Conservation (phyloP, 2,329 filamentous ascomycete genomes). For the Cercospora berteroae region DNA sequence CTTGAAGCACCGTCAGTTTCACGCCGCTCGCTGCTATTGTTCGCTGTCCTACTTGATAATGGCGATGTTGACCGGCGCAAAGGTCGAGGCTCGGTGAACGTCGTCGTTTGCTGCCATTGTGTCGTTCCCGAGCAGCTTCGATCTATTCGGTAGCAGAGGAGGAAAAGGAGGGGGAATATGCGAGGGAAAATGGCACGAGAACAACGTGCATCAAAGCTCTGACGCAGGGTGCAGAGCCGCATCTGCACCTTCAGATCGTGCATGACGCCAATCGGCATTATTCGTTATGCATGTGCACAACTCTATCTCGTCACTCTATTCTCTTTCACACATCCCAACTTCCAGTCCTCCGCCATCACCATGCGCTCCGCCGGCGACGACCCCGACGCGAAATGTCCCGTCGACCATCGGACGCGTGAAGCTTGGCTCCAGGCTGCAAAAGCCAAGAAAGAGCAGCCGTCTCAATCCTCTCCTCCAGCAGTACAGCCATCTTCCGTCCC, state of each 20-base stretch:
- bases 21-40: conserved; percentile 23
- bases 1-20: conserved; percentile 38
- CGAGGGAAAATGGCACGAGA: not conserved
- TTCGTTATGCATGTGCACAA: conserved; percentile 1
- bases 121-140: not conserved
- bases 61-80: conserved; percentile 95
- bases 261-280: not conserved
- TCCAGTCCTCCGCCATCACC: not conserved
- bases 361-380: conserved; percentile 38
- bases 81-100: conserved; percentile 90
- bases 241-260: not conserved
- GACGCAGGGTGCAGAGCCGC: conserved; percentile 3
- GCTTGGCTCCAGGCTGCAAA: conserved; percentile 76
- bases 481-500: conserved; percentile 22
- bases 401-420: conserved; percentile 85
- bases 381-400: conserved; percentile 64
- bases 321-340: not conserved
- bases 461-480: conserved; percentile 6
- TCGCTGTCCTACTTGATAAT: conserved; percentile 74
- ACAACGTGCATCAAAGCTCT: conserved; percentile 1
- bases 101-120: conserved; percentile 43
- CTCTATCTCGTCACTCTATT: not conserved
- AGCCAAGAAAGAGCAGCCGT: conserved; percentile 37
- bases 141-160: not conserved
- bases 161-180: not conserved